These are phyloP conservation scores for Melampsora americana DNA, from an alignment of 1,284 basidiomycete species.

Conservation along the genomic window DNA sequence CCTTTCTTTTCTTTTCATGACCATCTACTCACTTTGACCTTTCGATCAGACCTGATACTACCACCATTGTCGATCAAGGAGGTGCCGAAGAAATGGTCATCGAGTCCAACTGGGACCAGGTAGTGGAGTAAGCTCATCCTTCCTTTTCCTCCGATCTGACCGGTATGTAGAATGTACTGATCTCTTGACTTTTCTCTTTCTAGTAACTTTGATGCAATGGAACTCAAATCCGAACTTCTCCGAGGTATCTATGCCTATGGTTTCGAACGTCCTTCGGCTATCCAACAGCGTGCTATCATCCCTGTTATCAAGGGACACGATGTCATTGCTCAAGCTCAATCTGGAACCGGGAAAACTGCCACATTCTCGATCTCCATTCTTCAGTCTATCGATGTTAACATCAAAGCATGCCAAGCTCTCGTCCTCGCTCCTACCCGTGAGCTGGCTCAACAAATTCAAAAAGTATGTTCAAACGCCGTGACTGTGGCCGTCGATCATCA, in stretches of 20 bases:
- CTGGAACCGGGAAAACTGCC: constrained; percentile 99
- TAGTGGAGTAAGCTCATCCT: constrained; percentile 53
- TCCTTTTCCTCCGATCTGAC: background rate
- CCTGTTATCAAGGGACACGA: constrained; percentile 69
- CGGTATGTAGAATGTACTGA: background rate
- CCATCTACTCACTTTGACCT: background rate
- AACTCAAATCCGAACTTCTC: constrained; percentile 88
- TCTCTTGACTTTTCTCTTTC: background rate
- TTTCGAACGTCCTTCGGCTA: constrained; percentile 99
- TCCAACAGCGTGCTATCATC: constrained; percentile 94
- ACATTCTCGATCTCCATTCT: constrained; percentile 66
- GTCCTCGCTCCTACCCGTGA: constrained; percentile 92
- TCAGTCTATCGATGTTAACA: constrained; percentile 83
- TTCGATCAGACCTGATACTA: constrained; percentile 19
- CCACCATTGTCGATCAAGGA: constrained; percentile 36
- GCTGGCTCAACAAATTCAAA: constrained; percentile 74
- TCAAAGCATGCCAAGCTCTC: constrained; percentile 94
- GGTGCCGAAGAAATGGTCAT: constrained; percentile 60
- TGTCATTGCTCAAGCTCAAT: constrained; percentile 77
- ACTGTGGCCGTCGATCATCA: background rate
- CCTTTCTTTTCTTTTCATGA: background rate
- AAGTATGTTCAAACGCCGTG: constrained; percentile 53
- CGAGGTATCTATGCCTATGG: constrained; percentile 99
- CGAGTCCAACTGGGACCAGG: constrained; percentile 98
- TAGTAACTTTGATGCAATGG: constrained; percentile 86